Evolutionary conservation across 352 stramenopile species (phyloP).

Genomic region (Phytophthora nicotianae): DNA sequence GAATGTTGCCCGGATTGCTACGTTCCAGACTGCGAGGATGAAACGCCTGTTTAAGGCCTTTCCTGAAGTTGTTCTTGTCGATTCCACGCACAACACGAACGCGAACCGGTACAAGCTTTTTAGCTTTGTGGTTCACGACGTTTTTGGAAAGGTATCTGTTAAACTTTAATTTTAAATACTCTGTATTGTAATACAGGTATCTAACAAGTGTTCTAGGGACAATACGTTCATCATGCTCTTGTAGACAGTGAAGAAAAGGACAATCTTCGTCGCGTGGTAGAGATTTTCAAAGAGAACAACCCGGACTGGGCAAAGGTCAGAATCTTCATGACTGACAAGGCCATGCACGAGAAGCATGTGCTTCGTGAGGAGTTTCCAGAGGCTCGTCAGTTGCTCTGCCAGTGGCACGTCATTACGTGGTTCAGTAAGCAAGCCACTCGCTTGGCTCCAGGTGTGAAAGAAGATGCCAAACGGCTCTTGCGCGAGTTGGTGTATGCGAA

Average conservation of each 20-base stretch:
- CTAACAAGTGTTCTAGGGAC: neutral
- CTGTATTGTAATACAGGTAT: neutral
- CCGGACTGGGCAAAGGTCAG: neutral
- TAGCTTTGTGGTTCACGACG: neutral
- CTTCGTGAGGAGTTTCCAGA: neutral
- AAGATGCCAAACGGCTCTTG: constrained; percentile 6
- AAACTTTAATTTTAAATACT: too few species aligned
- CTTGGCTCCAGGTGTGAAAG: neutral
- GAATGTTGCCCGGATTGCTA: neutral
- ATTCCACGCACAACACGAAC: neutral
- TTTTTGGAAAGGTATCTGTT: constrained; percentile 11
- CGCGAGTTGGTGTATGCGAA: constrained; percentile 3
- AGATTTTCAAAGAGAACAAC: constrained; percentile 21
- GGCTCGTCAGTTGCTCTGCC: neutral
- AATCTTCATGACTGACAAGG: constrained; percentile 14
- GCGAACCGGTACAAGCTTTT: neutral
- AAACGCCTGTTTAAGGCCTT: constrained; percentile 1
- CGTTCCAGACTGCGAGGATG: neutral
- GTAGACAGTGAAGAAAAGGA: constrained; percentile 18
- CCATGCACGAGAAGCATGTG: constrained; percentile 7
- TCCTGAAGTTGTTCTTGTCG: neutral
- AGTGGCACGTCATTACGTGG: constrained; percentile 17
- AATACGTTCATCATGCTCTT: constrained; percentile 18
- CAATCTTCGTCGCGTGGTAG: constrained; percentile 1
- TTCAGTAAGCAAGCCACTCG: constrained; percentile 7